Evolutionary conservation across 345 rosid genomes (phyloP), one percentile per base, ranked within the genome.

Genomic region (Salix dunnii): DNA sequence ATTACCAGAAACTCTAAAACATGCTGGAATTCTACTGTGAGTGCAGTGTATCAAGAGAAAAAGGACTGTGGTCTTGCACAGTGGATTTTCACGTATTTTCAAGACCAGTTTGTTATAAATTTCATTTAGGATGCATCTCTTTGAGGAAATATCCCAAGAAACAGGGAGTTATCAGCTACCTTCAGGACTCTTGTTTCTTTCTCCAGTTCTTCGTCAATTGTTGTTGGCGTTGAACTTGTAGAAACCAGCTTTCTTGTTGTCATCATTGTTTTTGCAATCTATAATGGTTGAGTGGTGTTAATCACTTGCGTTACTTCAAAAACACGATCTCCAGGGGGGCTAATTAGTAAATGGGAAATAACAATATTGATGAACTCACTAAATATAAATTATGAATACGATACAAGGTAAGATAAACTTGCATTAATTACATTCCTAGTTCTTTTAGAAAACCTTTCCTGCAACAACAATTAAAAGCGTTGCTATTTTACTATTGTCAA

Each of bases 211-310:
- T 80, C 83, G 64, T 82, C 84, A 36, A 67, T 78, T 53, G 82
- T 68, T 73, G 77, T 80, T 28, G 87, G 67, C 46, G 76, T 42
- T 73, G 89, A 48, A 76, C 77, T 88, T 71, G 86, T 89, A 77
- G 89, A 84, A 33, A 95, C 74, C 77, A 79, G 78, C 79, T 85
- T 82, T 76, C 99, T 97, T 23, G 94, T 80, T 51, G 83, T 67
- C 73, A 84, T 84, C 97, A 95, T 88, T n/a, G 84, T 86, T 83
- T 91, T 87, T 38, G 97, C 93, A 84, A 95, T 90, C 99, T 95
- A 82, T 70, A 74, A 75, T 60, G 74, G 49, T 67, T 75, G 46
- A 70, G 27, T 7, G 23, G n/a, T 3, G 14, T 48, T 17, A 31
- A 23, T 11, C 35, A 60, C 13, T 27, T 43, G 13, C 12, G 2